Evolutionary conservation across 441 rosid species (phyloP).

Genomic region (Erysimum cheiri): DNA sequence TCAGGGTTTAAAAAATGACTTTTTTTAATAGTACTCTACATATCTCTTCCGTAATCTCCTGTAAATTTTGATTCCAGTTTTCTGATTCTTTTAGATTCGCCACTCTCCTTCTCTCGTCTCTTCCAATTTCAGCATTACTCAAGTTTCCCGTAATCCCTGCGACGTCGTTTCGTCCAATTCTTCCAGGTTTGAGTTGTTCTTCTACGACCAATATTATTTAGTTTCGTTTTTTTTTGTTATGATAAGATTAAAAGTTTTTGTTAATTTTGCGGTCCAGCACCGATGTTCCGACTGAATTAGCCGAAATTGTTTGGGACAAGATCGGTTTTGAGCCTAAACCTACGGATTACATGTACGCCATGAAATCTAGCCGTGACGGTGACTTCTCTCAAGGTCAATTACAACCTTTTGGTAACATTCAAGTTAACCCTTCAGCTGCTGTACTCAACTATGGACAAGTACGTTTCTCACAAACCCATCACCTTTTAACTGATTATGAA

Average conservation of each 20-base stretch:
- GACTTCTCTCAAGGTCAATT: neutral
- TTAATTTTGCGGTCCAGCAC: neutral
- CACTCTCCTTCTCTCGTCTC: neutral
- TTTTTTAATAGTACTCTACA: too few species aligned
- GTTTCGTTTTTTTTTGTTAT: too few species aligned
- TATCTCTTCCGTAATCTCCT: too few species aligned
- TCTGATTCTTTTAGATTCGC: neutral
- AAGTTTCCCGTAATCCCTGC: neutral
- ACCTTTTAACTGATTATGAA: neutral
- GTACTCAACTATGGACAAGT: constrained; percentile 8
- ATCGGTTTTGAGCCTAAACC: neutral
- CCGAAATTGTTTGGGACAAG: constrained; percentile 20
- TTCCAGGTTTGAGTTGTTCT: constrained; percentile 12
- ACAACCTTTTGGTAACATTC: constrained; percentile 3
- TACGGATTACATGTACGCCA: constrained; percentile 16
- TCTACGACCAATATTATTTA: neutral
- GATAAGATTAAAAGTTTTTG: neutral
- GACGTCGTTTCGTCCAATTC: neutral
- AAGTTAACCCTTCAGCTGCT: constrained; percentile 13
- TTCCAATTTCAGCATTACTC: neutral
- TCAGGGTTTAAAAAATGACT: neutral
- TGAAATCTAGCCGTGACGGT: neutral
- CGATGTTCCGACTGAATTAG: constrained; percentile 6
- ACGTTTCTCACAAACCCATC: neutral
- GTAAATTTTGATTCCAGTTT: neutral